Percentiles rank a stretch among this genome's conserved stretches.
Conservation (phyloP, 306 rosid genomes). For the Quercus engelmannii region DNA sequence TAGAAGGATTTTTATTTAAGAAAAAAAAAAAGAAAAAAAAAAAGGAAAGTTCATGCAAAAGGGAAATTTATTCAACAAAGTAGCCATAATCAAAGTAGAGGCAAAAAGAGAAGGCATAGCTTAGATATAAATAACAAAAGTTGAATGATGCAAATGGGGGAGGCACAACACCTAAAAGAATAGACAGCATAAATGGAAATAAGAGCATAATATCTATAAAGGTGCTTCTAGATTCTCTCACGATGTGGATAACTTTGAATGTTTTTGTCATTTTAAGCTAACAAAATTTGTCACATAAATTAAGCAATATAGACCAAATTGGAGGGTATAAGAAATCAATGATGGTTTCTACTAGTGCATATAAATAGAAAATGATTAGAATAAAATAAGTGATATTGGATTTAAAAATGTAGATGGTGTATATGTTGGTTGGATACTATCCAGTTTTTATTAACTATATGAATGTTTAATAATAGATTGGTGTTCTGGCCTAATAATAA, state of each 20-base stretch:
- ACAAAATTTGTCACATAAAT: background rate
- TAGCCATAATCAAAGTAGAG: background rate
- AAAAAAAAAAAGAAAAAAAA: background rate
- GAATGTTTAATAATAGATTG: background rate
- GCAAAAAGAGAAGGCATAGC: background rate
- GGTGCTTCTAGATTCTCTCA: background rate
- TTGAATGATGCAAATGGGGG: background rate
- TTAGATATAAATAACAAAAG: background rate
- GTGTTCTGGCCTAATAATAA: no score
- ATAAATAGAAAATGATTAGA: background rate
- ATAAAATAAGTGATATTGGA: background rate
- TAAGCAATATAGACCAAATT: background rate
- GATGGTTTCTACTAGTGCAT: background rate
- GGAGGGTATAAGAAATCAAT: background rate
- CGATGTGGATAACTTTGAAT: background rate
- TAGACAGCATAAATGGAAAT: background rate
- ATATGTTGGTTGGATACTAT: background rate
- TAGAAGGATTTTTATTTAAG: background rate
- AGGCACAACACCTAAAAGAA: background rate
- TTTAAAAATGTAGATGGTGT: background rate
- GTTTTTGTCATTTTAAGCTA: background rate
- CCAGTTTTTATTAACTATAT: background rate
- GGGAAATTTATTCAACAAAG: background rate
- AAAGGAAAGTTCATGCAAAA: background rate
- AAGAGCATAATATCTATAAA: background rate